Evolutionary conservation across 768 basidiomycete species (phyloP), one percentile per base, ranked within the genome.

Genomic region (Coprinellus aureogranulatus): DNA sequence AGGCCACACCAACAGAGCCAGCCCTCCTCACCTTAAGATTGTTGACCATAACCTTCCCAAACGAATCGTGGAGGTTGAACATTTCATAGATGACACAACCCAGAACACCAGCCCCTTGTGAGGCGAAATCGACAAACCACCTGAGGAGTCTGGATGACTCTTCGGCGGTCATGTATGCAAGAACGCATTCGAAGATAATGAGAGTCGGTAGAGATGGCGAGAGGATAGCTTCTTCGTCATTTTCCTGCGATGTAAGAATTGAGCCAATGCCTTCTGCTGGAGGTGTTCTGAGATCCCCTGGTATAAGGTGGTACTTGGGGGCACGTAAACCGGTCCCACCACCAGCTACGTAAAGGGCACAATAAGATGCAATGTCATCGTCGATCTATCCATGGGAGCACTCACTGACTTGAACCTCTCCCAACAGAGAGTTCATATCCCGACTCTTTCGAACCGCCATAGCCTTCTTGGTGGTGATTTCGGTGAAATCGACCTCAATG

Each of bases 11-110:
- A 22, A 44, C 6, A 25, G 3, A n/a, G 50, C 23, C 28, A 18
- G 9, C 8, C 34, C 18, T 30, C 56, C 75, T 57, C 61, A 91
- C 94, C 77, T 81, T 85, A 49, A 98, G 77, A 70, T 98, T 98
- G 46, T 82, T 82, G 55, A 88, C 73, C 94, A 99, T 98, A 22
- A 98, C 90, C 28, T 80, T 80, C n/a, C 96, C 97, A 72, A 98
- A 98, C 0, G 85, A 65, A 67, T 98, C 96, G 20, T 84, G 78
- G 3, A 98, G 75, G 1, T 87, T 89, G 67, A 92, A 95, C 90
- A 98, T 98, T 68, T 98, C 96, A 66, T 98, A 98, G 18, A 94
- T 80, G 9, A 93, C 71, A 2, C 79, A 82, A 26, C 84, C 86
- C 1, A 85, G 74, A 1, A 76, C 65, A 5, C 68, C 68, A 27